Conservation (phyloP, 2,329 filamentous ascomycete genomes). For the Xylaria polymorpha region DNA sequence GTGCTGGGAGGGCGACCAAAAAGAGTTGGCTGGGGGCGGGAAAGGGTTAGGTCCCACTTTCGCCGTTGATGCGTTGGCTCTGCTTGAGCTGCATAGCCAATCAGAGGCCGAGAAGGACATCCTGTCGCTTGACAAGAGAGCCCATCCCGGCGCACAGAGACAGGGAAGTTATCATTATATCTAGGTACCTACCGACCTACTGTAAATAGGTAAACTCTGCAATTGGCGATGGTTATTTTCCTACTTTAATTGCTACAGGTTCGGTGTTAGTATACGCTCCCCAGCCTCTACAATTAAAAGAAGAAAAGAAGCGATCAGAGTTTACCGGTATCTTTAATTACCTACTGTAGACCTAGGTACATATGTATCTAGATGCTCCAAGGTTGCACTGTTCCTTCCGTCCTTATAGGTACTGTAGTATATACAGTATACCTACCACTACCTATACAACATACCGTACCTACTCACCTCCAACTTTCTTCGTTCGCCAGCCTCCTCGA, state of each 20-base stretch:
- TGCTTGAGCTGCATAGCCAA: slow-evolving; percentile 44
- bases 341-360: neutral
- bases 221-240: neutral
- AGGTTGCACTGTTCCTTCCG: neutral
- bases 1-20: slow-evolving; percentile 25
- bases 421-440: neutral
- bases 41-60: slow-evolving; percentile 31
- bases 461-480: slow-evolving; percentile 4
- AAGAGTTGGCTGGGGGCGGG: slow-evolving; percentile 42
- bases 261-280: neutral
- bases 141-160: slow-evolving; percentile 26
- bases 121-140: slow-evolving; percentile 38
- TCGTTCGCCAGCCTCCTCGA: slow-evolving; percentile 29
- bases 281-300: neutral
- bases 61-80: slow-evolving; percentile 48
- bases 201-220: no score
- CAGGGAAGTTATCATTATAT: slow-evolving; percentile 29
- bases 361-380: neutral
- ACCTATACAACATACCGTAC: slow-evolving; percentile 1
- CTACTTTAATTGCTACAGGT: neutral
- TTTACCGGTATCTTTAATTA: neutral
- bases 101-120: slow-evolving; percentile 31
- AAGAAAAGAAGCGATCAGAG: neutral
- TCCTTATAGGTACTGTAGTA: neutral
- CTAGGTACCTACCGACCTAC: no score